Evolutionary conservation across 768 basidiomycete genomes (phyloP), one percentile per base, ranked within the genome.

Genomic region (Mrakia blollopis): DNA sequence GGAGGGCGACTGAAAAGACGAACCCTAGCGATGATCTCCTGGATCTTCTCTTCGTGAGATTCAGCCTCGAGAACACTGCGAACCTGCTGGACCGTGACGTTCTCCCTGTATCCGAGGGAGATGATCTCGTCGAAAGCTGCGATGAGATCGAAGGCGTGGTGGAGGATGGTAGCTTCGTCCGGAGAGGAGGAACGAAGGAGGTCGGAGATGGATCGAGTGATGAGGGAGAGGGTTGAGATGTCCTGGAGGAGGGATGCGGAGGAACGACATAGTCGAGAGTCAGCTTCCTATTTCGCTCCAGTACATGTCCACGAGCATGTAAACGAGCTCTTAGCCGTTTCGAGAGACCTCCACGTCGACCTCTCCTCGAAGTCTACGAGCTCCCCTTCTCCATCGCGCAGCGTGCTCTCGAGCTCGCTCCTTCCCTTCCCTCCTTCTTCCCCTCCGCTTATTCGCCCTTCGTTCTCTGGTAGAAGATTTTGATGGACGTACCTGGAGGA

Each of bases 41-140:
- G 94, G 75, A 99, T 98, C 83, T 86, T 86, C 80, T 86, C 86
- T 80, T 86, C 86, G 81, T 86, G 86, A 70, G 83, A 84, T 79
- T 87, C 86, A 74, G 86, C 86, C 81, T 86, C 86, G 61, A 87
- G 81, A 18, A 86, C 84, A 74, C 82, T 85, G 60, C 86, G 79
- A 35, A 87, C 85, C 79, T 86, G 85, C 70, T 83, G 80, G 25
- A 86, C 81, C 71, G 84, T 85, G 41, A 86, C 85, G 72, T 85
- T 84, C 81, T 86, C 85, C 78, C 86, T 81, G 81, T 85, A 86
- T 3, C 97, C 96, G 80, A 97, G 82, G 80, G 91, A 92, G 75
- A 99, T 90, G 80, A 98, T 90, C 86, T 99, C 97, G 84, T 98
- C 97, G 82, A 98, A 98, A 8, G 95, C 94, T 69, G 92, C 90